Conservation (phyloP, 495 filamentous ascomycete genomes). For the Amphirosellinia nigrospora region DNA sequence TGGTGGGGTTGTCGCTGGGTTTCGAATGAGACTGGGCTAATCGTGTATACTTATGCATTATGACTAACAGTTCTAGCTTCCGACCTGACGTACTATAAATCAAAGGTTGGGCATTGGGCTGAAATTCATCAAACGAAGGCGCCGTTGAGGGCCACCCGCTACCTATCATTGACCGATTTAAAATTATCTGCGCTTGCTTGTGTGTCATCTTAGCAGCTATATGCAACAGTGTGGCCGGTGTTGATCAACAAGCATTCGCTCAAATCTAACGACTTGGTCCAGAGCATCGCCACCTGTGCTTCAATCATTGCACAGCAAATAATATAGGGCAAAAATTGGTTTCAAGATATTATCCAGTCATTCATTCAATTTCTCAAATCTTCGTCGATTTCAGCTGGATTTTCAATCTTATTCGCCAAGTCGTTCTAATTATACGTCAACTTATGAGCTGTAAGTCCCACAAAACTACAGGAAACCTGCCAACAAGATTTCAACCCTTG, state of each 20-base stretch:
- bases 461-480: neutral
- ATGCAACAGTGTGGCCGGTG: neutral
- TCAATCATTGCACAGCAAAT: conserved; percentile 1
- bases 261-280: neutral
- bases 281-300: conserved; percentile 13
- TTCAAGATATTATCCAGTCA: conserved; percentile 6
- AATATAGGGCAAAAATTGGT: neutral
- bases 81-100: conserved; percentile 1
- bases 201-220: neutral
- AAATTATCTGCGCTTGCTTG: conserved; percentile 8
- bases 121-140: conserved; percentile 25
- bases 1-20: conserved; percentile 13
- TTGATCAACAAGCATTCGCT: neutral
- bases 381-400: neutral
- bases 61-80: neutral
- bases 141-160: neutral
- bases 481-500: neutral
- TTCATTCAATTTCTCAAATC: neutral
- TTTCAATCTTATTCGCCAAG: neutral
- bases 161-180: conserved; percentile 21
- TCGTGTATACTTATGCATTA: conserved; percentile 19
- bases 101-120: conserved; percentile 14
- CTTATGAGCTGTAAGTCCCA: neutral
- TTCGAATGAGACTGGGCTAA: conserved; percentile 17
- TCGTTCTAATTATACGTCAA: neutral